Base-by-base conservation (phyloP, 2,329 filamentous ascomycete species). In the Penicillium sp. region DNA sequence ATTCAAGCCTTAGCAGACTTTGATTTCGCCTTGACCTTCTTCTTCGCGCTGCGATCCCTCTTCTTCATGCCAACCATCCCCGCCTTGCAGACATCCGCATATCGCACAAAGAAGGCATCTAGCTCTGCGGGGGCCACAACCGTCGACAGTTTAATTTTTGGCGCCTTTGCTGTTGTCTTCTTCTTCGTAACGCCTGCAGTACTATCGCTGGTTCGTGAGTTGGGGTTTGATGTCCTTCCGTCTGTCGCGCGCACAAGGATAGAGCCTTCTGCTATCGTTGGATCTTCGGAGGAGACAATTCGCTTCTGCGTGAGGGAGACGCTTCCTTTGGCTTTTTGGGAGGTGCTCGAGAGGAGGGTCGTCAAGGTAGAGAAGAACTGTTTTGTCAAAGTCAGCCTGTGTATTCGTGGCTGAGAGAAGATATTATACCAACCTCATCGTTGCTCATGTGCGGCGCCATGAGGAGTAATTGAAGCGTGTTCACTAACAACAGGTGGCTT, bases 61-160 rank as follows among this genome's bases (percentile, higher is more conserved):
- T 96, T 96, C 83, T 96, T 97, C 75, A 99, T 71, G 7, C 87
- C 86, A 49, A 83, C 81, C 91, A 97, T 97, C 5, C 91, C 91
- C 0, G 81, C 78, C 78, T 96, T 97, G 76, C 92, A 97, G 3
- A 91, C 81, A 64, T 97, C 94, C 21, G 91, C 92, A 76, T 97
- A 99, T 52, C 84, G 81, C 28, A 79, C 77, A 71, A 91, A 99
- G 69, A 99, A 99, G 0, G 72, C 77, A 54, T 95, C 91, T 11
- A 97, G 72, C 5, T 88, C 84, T 57, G 87, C 83, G 0, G 88
- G 84, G 55, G 88, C 81, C 0, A 97, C 91, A 0, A 96, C 74
- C 0, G 94, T 97, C 2, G 90, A 90, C 24, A 97, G 70, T 72
- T 92, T 96, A 63, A 89, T 74, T 65, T 84, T 86, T 78, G 72